Evolutionary conservation across 352 stramenopile genomes (phyloP), one percentile per base, ranked within the genome.

Genomic region (Phytopythium sindhum): DNA sequence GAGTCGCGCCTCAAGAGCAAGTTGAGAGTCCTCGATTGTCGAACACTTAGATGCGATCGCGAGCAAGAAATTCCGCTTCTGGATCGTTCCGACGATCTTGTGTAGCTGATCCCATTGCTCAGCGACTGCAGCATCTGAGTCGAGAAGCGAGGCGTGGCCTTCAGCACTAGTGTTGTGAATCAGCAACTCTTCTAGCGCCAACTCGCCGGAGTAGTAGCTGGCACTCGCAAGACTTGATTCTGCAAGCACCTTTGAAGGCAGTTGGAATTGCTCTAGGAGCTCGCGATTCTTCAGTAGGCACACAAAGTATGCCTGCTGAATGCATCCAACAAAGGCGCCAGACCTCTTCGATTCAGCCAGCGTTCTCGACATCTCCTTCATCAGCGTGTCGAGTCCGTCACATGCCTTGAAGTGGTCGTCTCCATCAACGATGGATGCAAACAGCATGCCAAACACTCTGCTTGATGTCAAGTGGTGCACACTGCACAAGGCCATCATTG

Each of bases 81-180:
- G 73, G 12, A 84, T 73, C 19, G 78, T 79, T 29, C 79, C 70
- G 44, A 95, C 52, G 33, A 95, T 57, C 51, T 92, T 91, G 65
- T 93, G 79, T 8, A 95, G 69, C 37, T 92, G 70, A 68, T 92
- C 85, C 77, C 84, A 86, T 29, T 69, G 78, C 45, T 79, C 72
- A 19, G 70, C 57, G 23, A 73, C 26, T 6, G 44, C 61, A 47
- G 81, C 69, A 35, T 68, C 31, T 52, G 63, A 60, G 10, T 55
- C 19, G 33, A 61, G 2, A 58, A 63, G 41, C 19, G 33, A 2
- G 29, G 66, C 51, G 21, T 29, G 29, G 15, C 33, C 55, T 5
- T 65, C 63, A 3, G 12, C 29, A 19, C 72, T 57, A 39, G 64
- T 63, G 26, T 65, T 63, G n/a, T 63, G 64, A 58, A 80, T 85